phyloP scores from a whole-genome alignment of 2,329 filamentous ascomycete species.

The Aspergillus fumigatiaffinis region DNA sequence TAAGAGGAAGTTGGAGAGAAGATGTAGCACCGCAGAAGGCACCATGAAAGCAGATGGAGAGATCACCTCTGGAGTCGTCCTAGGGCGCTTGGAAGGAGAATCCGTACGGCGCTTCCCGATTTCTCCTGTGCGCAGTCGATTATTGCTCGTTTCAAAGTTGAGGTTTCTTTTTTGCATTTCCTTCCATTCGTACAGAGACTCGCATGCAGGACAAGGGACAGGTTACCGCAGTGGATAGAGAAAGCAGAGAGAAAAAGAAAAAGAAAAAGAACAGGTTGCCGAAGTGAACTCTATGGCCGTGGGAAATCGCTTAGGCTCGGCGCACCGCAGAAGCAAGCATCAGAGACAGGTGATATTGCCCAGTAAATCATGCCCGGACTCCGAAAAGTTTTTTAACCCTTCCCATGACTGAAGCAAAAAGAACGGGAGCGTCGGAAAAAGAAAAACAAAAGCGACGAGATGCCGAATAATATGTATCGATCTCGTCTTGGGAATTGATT shows the following conservation, averaged over 20 bases:
- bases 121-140: slow-evolving; percentile 14
- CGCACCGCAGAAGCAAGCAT: slow-evolving; percentile 27
- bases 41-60: background rate
- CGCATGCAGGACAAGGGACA: slow-evolving; percentile 12
- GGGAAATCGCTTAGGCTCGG: slow-evolving; percentile 26
- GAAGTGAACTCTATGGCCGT: slow-evolving; percentile 32
- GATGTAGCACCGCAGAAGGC: background rate
- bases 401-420: slow-evolving; percentile 25
- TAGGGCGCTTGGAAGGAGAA: background rate
- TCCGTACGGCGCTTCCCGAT: slow-evolving; percentile 2
- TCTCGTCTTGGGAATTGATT: slow-evolving; percentile 20
- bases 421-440: slow-evolving; percentile 8
- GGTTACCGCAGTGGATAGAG: slow-evolving; percentile 17
- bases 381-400: slow-evolving; percentile 31
- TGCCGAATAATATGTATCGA: slow-evolving; percentile 19
- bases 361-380: slow-evolving; percentile 34
- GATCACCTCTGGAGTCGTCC: background rate
- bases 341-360: slow-evolving; percentile 26
- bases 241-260: slow-evolving; percentile 8
- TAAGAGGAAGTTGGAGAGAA: background rate
- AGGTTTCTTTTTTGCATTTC: slow-evolving; percentile 3
- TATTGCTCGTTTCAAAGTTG: background rate
- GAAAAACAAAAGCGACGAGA: slow-evolving; percentile 16
- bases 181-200: slow-evolving; percentile 28
- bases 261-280: slow-evolving; percentile 13